phyloP scores from a whole-genome alignment of 1,284 basidiomycete genomes.

The Chalciporus sp. region DNA sequence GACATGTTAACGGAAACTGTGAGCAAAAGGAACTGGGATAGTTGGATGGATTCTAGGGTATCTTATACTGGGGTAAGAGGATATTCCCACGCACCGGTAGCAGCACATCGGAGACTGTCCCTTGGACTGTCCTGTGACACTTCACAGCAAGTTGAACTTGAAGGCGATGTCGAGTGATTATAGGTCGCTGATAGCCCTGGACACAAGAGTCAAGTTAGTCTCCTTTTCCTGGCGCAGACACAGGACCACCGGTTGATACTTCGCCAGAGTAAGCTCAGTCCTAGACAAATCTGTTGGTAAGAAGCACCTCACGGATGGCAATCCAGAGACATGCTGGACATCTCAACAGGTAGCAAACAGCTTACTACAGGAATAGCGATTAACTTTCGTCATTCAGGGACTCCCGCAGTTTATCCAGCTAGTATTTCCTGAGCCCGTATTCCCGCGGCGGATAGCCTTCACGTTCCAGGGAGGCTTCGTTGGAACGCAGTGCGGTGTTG shows the following conservation, averaged over 20 bases:
- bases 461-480: slow-evolving; percentile 87
- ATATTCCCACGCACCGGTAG: slow-evolving; percentile 22
- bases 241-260: slow-evolving; percentile 6
- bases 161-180: slow-evolving; percentile 20
- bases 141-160: not conserved
- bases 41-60: not conserved
- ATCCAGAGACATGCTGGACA: slow-evolving; percentile 81
- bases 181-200: slow-evolving; percentile 26
- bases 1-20: slow-evolving; percentile 11
- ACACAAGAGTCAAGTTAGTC: slow-evolving; percentile 55
- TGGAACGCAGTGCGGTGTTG: slow-evolving; percentile 61
- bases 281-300: slow-evolving; percentile 78
- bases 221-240: not conserved
- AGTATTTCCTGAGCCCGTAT: slow-evolving; percentile 52
- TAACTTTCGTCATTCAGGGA: slow-evolving; percentile 47
- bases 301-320: slow-evolving; percentile 69
- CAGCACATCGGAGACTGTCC: not conserved
- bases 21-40: not conserved
- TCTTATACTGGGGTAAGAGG: not conserved
- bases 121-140: not conserved
- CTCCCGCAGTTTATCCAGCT: slow-evolving; percentile 75
- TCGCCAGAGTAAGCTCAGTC: slow-evolving; percentile 75
- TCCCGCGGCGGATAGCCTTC: slow-evolving; percentile 56
- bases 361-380: slow-evolving; percentile 1
- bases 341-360: slow-evolving; percentile 64